Evolutionary conservation across 2,329 filamentous ascomycete genomes (phyloP).

Genomic region (Uncinocarpus reesii): DNA sequence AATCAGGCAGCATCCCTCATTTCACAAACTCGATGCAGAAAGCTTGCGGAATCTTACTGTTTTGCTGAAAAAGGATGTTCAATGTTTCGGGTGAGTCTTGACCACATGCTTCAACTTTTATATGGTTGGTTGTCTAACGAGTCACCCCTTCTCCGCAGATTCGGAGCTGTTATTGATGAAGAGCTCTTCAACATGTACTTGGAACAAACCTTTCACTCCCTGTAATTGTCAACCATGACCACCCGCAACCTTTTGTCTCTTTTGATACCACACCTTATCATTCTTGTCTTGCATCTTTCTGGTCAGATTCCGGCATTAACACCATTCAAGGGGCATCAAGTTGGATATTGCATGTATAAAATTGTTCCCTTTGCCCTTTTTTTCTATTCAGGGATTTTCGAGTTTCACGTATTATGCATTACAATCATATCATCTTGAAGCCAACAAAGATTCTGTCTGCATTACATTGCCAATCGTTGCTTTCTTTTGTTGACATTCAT

Average conservation of each 20-base stretch:
- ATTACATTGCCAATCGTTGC: not conserved
- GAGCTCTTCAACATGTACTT: conserved; percentile 17
- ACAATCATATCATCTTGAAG: too few relatives aligned
- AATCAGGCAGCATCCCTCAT: conserved; percentile 27
- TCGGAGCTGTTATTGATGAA: conserved; percentile 22
- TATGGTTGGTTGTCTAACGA: too few relatives aligned
- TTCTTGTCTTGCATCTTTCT: not conserved
- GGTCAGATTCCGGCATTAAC: not conserved
- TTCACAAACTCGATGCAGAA: conserved; percentile 24
- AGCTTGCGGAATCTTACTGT: conserved; percentile 23
- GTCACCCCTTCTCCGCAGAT: too few relatives aligned
- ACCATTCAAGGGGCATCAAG: not conserved
- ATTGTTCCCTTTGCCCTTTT: not conserved
- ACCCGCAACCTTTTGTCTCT: not conserved
- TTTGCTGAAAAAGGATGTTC: conserved; percentile 25
- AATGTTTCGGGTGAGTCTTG: conserved; percentile 33
- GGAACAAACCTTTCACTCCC: conserved; percentile 12
- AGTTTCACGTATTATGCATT: too few relatives aligned
- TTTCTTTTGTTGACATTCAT: not conserved
- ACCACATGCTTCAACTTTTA: too few relatives aligned
- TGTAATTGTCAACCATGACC: not conserved
- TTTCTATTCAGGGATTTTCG: not conserved
- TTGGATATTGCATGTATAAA: not conserved
- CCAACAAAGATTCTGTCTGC: not conserved
- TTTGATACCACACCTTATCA: not conserved